phyloP scores from a whole-genome alignment of 1,284 basidiomycete species.

The Caloboletus firmus region DNA sequence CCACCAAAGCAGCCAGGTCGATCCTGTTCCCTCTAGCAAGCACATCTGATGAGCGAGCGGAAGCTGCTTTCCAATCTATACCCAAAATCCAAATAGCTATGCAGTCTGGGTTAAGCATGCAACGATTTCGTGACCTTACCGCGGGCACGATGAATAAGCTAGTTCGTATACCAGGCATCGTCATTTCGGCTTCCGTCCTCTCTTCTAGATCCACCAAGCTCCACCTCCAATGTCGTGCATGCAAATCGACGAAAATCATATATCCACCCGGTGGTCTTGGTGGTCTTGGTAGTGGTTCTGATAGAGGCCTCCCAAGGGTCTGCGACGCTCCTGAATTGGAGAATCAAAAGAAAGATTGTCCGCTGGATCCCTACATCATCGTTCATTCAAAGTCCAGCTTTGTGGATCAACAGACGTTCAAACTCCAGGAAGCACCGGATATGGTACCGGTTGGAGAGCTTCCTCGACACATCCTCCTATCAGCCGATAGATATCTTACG shows the following conservation, averaged over 20 bases:
- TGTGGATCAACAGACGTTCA: slow-evolving; percentile 95
- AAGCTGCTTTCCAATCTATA: slow-evolving; percentile 62
- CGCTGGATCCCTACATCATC: slow-evolving; percentile 94
- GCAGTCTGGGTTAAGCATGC: slow-evolving; percentile 86
- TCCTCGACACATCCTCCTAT: slow-evolving; percentile 93
- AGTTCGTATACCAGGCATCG: slow-evolving; percentile 96
- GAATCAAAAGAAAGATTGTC: slow-evolving; percentile 89
- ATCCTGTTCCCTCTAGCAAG: slow-evolving; percentile 75
- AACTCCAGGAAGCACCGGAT: slow-evolving; percentile 98
- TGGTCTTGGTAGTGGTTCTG: slow-evolving; percentile 78
- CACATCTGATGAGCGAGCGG: slow-evolving; percentile 51
- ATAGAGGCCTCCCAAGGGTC: slow-evolving; percentile 77
- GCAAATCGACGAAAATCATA: slow-evolving; percentile 80
- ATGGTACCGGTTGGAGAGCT: slow-evolving; percentile 99
- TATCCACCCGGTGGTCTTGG: slow-evolving; percentile 84
- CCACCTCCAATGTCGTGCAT: slow-evolving; percentile 90
- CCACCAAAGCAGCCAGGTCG: slow-evolving; percentile 76
- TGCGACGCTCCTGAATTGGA: slow-evolving; percentile 79
- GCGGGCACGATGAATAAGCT: slow-evolving; percentile 95
- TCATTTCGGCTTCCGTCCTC: slow-evolving; percentile 94
- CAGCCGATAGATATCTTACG: slow-evolving; percentile 86
- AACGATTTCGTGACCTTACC: slow-evolving; percentile 91
- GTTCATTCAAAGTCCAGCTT: slow-evolving; percentile 94
- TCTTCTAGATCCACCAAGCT: slow-evolving; percentile 92
- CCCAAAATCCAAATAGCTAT: slow-evolving; percentile 91